Conservation (phyloP, 192 early-diverging fungal genomes). For the Geranomyces variabilis region DNA sequence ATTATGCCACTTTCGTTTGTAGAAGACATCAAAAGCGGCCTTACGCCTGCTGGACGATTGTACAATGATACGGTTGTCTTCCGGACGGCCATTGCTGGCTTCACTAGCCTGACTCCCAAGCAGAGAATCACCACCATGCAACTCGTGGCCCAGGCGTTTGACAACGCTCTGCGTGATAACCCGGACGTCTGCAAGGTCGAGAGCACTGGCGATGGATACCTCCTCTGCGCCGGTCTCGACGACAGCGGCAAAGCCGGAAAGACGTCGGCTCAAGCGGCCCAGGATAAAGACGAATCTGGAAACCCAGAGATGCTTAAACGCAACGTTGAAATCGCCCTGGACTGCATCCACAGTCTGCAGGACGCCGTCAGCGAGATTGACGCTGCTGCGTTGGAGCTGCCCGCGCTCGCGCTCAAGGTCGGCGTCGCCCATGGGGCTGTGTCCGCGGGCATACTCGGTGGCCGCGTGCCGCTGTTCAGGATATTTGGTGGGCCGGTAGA, state of each 20-base stretch:
- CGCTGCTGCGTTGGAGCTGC: slow-evolving; percentile 13
- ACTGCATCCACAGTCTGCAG: slow-evolving; percentile 32
- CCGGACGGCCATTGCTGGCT: slow-evolving; percentile 39
- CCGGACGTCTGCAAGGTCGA: slow-evolving; percentile 46
- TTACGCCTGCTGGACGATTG: slow-evolving; percentile 15
- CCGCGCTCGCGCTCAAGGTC: slow-evolving; percentile 25
- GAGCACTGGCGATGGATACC: slow-evolving; percentile 41
- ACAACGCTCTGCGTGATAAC: slow-evolving; percentile 26
- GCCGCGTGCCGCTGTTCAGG: slow-evolving; percentile 41
- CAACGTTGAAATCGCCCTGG: slow-evolving; percentile 17
- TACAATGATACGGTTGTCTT: slow-evolving; percentile 31
- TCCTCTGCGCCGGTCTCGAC: slow-evolving; percentile 39
- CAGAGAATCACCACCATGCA: slow-evolving; percentile 39
- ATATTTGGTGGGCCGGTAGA: slow-evolving; percentile 44
- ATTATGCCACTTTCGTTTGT: slow-evolving; percentile 34
- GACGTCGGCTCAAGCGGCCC: background rate
- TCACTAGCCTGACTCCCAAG: slow-evolving; percentile 17
- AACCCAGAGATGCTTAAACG: background rate
- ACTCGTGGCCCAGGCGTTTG: slow-evolving; percentile 33
- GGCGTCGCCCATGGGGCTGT: slow-evolving; percentile 43
- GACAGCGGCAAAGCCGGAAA: no score
- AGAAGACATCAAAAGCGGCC: slow-evolving; percentile 19
- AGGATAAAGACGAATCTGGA: background rate
- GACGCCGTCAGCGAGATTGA: slow-evolving; percentile 1
- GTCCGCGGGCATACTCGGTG: slow-evolving; percentile 42